Evolutionary conservation across 2,329 filamentous ascomycete species (phyloP), one percentile per base, ranked within the genome.

Genomic region (Pseudogymnoascus sp.): DNA sequence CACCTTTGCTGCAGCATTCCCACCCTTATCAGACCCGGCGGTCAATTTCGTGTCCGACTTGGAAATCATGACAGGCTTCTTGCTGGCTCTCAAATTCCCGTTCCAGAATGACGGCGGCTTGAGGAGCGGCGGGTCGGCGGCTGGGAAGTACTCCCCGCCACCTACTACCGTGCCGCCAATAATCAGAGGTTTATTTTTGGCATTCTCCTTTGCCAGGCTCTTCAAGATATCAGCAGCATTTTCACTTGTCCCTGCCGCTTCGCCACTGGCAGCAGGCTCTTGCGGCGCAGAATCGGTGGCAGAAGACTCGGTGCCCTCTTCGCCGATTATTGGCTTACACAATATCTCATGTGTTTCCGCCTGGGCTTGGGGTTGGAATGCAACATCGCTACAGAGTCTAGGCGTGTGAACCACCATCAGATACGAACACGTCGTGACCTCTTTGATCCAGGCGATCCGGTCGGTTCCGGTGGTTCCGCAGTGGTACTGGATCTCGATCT

Each of bases 351-450:
- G 50, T n/a, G 50, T 19, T 19, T 56, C 50, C 6, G 50, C 29
- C 13, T 29, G 26, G 29, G 50, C 10, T 13, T 56, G 50, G 6
- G 50, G 50, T 33, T 56, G 50, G 71, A 91, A 91, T 1, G 88
- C 87, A n/a, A 88, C 81, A 68, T 91, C 88, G 72, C 86, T 85
- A 74, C 88, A 91, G n/a, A 91, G 81, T 8, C 87, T 81, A 0
- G 87, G 86, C 0, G 88, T 91, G 71, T 90, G 86, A 63, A 91
- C 82, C 7, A 90, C 83, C 86, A 91, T 88, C 44, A 90, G 76
- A 69, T 91, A 91, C 29, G 86, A 82, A 73, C 88, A 91, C 21
- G 86, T 90, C 37, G 81, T 83, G 3, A 86, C 80, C 71, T 91
- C 88, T 70, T 90, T 90, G 74, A 91, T 90, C 78, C 86, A 85